Base-by-base conservation (phyloP, 768 basidiomycete species). In the Tulasnella sp. region DNA sequence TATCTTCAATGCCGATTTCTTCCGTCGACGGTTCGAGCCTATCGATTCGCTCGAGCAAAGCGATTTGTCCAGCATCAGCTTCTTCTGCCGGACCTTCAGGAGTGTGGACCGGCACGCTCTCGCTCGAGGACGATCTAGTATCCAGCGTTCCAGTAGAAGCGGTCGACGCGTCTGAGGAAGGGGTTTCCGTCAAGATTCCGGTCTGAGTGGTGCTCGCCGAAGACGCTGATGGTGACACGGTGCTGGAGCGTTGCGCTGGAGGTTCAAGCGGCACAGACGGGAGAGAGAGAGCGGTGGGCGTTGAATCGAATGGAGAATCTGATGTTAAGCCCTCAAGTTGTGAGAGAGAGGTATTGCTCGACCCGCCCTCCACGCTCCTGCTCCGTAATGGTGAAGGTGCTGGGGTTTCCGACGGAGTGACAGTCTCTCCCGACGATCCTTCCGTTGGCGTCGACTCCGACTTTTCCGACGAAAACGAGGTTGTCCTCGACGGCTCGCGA, bases 401-500 rank as follows among this genome's bases (percentile, higher is more conserved):
- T 21, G 73, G 73, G 12, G 38, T 40, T 6, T 74, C 73, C 14
- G 73, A 74, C 12, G 73, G 73, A 27, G 73, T 74, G 24, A 74
- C 73, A 4, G 73, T 74, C 16, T 40, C 38, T 19, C 44, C 44
- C 24, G 73, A 74, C 5, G 73, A 74, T 40, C 73, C 73, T 24
- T 74, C 73, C 0, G 73, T 74, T 14, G 73, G 73, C 38, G 73
- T 40, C 24, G 73, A 74, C 27, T 74, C 73, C 6, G 73, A 74
- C 44, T 74, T 74, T 40, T 74, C 75, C 9, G 75, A 76, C 3
- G 75, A 76, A 16, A 24, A 62, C 36, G 75, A 76, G 12, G 21
- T 76, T 36, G 46, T 52, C 31, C 46, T 39, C n/a, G 75, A 52
- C 31, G 31, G 34, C 9, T 74, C 40, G 16, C 19, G 38, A 8